Evolutionary conservation across 1,284 basidiomycete species (phyloP).

Genomic region (Ustilago xerochloae): DNA sequence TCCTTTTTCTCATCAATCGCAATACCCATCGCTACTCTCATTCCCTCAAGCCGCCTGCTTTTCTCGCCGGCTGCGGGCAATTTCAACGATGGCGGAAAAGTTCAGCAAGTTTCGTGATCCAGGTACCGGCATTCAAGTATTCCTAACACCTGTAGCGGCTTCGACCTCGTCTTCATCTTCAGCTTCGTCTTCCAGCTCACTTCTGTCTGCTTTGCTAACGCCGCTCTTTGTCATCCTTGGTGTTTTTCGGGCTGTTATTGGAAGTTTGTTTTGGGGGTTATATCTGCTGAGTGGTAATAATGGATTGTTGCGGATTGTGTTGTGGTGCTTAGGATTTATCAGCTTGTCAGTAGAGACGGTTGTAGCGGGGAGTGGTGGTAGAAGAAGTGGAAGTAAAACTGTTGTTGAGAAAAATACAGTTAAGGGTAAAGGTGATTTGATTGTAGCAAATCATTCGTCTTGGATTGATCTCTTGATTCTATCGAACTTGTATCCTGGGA

Average conservation of each 20-base stretch:
- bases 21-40: neutral
- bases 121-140: constrained; percentile 54
- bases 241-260: constrained; percentile 6
- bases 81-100: constrained; percentile 46
- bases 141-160: constrained; percentile 42
- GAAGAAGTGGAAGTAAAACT: neutral
- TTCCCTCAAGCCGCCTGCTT: neutral
- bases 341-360: constrained; percentile 2
- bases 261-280: constrained; percentile 4
- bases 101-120: constrained; percentile 49
- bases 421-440: constrained; percentile 47
- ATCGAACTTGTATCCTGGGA: constrained; percentile 41
- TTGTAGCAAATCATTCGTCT: constrained; percentile 61
- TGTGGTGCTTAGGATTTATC: constrained; percentile 17
- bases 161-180: constrained; percentile 1
- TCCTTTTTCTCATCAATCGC: neutral
- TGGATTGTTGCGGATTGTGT: constrained; percentile 3
- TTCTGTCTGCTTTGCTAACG: neutral
- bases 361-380: neutral
- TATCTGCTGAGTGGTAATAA: neutral
- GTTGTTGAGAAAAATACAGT: neutral
- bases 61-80: neutral
- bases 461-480: constrained; percentile 63
- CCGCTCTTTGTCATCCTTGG: constrained; percentile 31
- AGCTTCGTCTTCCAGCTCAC: neutral